phyloP scores from a whole-genome alignment of 129 eudicot species.

The Rutidosis leptorrhynchoides region DNA sequence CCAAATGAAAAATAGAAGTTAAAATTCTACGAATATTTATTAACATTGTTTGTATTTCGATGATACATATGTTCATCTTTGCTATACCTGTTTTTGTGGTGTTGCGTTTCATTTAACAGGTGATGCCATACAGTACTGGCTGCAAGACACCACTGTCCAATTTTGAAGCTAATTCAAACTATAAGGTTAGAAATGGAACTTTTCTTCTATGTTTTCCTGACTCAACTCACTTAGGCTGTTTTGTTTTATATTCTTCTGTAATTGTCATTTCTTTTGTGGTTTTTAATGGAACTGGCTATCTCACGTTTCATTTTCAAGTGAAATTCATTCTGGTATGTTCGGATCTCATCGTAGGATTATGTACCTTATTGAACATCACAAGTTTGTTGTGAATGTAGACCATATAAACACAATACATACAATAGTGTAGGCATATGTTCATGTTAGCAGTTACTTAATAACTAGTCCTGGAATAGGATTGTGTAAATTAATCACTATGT shows the following conservation, averaged over 20 bases:
- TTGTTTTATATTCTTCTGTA: background rate
- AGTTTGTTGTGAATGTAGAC: background rate
- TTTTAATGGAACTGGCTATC: background rate
- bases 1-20: background rate
- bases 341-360: conserved; percentile 13
- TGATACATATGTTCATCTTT: background rate
- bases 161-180: conserved; percentile 48
- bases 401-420: background rate
- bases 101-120: conserved; percentile 22
- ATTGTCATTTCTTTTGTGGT: background rate
- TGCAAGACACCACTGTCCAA: conserved; percentile 63
- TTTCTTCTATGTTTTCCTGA: background rate
- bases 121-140: conserved; percentile 57
- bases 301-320: background rate
- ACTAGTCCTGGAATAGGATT: background rate
- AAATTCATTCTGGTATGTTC: background rate
- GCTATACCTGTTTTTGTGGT: conserved; percentile 1
- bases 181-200: conserved; percentile 43
- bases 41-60: background rate
- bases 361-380: background rate
- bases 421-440: background rate
- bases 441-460: background rate
- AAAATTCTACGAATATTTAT: background rate
- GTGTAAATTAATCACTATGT: background rate
- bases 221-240: background rate